A percentile compares a stretch with the other conserved stretches of the same genome.
These are phyloP conservation scores for Termitomyces sp. DNA, from an alignment of 768 basidiomycete species.

Conservation along the genomic window DNA sequence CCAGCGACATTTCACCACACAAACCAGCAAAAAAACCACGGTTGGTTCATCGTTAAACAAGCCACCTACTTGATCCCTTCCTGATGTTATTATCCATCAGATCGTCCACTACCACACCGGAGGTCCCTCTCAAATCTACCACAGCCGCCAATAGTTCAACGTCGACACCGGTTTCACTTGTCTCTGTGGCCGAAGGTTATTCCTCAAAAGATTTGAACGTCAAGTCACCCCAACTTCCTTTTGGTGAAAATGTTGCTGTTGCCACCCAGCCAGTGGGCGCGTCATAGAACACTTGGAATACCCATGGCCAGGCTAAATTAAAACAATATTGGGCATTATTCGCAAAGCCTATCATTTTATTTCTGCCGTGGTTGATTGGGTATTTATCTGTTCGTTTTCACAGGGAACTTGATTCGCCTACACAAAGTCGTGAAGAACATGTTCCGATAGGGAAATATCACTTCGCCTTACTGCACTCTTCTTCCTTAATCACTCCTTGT, in stretches of 20 bases:
- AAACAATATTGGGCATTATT: conserved; percentile 8
- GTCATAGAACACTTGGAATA: conserved; percentile 23
- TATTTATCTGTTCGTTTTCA: conserved; percentile 41
- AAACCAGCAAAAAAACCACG: conserved; percentile 81
- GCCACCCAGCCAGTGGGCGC: conserved; percentile 42
- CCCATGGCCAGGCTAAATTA: conserved; percentile 7
- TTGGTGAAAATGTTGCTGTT: conserved; percentile 58
- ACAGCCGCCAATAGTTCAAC: conserved; percentile 34
- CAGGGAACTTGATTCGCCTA: conserved; percentile 18
- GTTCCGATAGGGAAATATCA: conserved; percentile 13
- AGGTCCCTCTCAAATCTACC: conserved; percentile 35
- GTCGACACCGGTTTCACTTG: conserved; percentile 23
- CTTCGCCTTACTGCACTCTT: conserved; percentile 11
- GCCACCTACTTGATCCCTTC: conserved; percentile 22
- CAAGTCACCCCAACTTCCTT: conserved; percentile 59
- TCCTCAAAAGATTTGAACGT: conserved; percentile 42
- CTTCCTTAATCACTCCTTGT: conserved; percentile 23
- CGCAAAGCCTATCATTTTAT: conserved; percentile 17
- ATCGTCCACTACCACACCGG: conserved; percentile 40
- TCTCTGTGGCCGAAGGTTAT: conserved; percentile 32
- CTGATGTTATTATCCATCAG: conserved; percentile 31
- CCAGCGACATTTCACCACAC: conserved; percentile 60
- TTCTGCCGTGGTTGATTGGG: conserved; percentile 32
- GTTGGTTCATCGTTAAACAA: conserved; percentile 45
- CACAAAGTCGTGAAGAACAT: conserved; percentile 13